Evolutionary conservation across 164 flowering plant genomes (phyloP).

Genomic region (Vitis labrusca): DNA sequence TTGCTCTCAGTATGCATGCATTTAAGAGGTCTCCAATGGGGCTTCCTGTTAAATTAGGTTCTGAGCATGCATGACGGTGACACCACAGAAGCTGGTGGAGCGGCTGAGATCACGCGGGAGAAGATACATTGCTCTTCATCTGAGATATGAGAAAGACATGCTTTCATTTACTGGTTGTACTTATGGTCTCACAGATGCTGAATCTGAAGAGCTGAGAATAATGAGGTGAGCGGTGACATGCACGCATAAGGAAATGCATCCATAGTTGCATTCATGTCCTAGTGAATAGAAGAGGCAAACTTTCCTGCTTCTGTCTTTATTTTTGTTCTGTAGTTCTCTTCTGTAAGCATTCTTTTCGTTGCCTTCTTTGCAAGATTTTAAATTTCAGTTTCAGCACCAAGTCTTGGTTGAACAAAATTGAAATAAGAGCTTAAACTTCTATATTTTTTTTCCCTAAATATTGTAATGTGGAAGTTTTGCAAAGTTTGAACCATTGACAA

Average conservation of each 20-base stretch:
- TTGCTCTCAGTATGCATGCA: constrained; percentile 25
- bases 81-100: constrained; percentile 96
- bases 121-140: constrained; percentile 86
- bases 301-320: not conserved
- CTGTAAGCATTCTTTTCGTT: not conserved
- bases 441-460: no score
- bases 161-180: constrained; percentile 92
- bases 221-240: constrained; percentile 56
- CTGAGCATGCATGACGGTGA: constrained; percentile 82
- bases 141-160: constrained; percentile 98
- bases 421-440: no score
- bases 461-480: no score
- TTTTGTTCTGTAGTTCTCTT: not conserved
- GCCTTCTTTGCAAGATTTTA: not conserved
- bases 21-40: constrained; percentile 77
- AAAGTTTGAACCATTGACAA: no score
- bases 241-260: no score
- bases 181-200: constrained; percentile 71
- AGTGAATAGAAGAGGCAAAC: not conserved
- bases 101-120: constrained; percentile 71
- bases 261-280: not conserved
- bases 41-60: constrained; percentile 71
- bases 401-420: no score
- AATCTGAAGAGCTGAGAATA: constrained; percentile 77
- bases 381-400: not conserved